Evolutionary conservation across 2,329 filamentous ascomycete genomes (phyloP).

Genomic region (Microsporum ferrugineum): DNA sequence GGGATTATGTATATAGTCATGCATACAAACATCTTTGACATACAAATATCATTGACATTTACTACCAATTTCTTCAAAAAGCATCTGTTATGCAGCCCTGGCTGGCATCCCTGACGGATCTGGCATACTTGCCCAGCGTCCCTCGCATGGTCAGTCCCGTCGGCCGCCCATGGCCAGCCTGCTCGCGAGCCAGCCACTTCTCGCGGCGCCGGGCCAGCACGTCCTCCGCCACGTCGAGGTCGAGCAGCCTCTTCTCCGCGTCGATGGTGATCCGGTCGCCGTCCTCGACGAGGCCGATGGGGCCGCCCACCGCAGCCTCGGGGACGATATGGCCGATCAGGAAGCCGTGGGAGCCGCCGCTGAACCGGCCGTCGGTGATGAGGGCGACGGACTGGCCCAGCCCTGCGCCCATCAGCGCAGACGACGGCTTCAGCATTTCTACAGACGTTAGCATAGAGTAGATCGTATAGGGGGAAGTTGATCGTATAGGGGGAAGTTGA

Average conservation of each 20-base stretch:
- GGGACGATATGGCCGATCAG: slow-evolving; percentile 55
- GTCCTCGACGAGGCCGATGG: slow-evolving; percentile 69
- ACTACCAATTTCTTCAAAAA: slow-evolving; percentile 5
- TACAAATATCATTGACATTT: not conserved
- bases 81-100: slow-evolving; percentile 38
- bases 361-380: slow-evolving; percentile 69
- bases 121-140: slow-evolving; percentile 60
- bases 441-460: slow-evolving; percentile 26
- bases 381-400: slow-evolving; percentile 58
- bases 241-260: slow-evolving; percentile 45
- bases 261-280: slow-evolving; percentile 81
- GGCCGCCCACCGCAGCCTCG: slow-evolving; percentile 78
- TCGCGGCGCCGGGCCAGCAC: slow-evolving; percentile 50
- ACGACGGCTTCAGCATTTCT: slow-evolving; percentile 62
- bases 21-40: not conserved
- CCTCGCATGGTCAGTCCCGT: slow-evolving; percentile 51
- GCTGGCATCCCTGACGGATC: slow-evolving; percentile 37
- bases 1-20: not conserved
- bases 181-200: slow-evolving; percentile 45
- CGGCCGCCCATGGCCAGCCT: slow-evolving; percentile 30
- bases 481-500: not conserved
- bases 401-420: slow-evolving; percentile 62
- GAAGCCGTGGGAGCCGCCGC: slow-evolving; percentile 49
- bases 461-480: too few relatives aligned
- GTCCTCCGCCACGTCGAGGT: slow-evolving; percentile 34